These are phyloP conservation scores for Moniliella sp. DNA, from an alignment of 1,284 basidiomycete genomes.

Conservation along the genomic window DNA sequence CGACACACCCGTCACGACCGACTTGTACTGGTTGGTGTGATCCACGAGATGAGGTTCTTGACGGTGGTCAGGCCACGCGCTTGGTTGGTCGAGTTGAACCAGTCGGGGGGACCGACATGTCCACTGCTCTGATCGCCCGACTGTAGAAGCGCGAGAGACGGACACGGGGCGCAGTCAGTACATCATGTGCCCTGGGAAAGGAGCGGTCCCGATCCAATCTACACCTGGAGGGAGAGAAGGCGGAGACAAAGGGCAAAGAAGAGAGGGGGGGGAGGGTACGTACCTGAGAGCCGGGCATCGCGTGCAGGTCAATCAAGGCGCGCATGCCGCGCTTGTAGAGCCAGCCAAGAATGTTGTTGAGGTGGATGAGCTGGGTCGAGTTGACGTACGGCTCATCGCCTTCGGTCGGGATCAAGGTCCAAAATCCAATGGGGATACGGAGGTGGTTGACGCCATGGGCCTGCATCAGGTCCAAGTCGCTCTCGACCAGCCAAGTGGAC, in stretches of 20 bases:
- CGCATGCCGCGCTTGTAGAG: conserved; percentile 34
- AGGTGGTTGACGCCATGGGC: conserved; percentile 27
- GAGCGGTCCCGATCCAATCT: too few species aligned
- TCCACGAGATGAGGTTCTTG: conserved; percentile 13
- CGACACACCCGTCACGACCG: conserved; percentile 15
- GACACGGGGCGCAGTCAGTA: too few species aligned
- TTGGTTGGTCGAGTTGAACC: conserved; percentile 14
- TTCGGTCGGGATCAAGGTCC: conserved; percentile 24
- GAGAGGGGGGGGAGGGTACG: too few species aligned
- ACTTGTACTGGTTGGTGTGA: conserved; percentile 18
- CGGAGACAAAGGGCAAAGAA: too few species aligned
- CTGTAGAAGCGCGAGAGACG: too few species aligned
- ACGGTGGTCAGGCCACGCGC: conserved; percentile 12
- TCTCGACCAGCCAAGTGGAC: conserved; percentile 33
- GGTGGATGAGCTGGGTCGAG: conserved; percentile 13
- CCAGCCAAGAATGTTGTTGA: conserved; percentile 20
- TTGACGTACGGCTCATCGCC: conserved; percentile 16
- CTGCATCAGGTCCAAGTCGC: conserved; percentile 30
- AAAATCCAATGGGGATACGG: conserved; percentile 35
- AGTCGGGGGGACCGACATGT: conserved; percentile 17
- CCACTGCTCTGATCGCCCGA: conserved; percentile 29
- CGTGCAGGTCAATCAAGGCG: conserved; percentile 36
- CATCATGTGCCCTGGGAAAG: too few species aligned
- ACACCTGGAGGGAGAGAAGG: too few species aligned
- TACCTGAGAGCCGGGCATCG: conserved; percentile 36